A percentile compares a stretch with the other conserved stretches of the same genome.
phyloP scores from a whole-genome alignment of 2,329 filamentous ascomycete genomes.

The Pleoardoris graminearum region DNA sequence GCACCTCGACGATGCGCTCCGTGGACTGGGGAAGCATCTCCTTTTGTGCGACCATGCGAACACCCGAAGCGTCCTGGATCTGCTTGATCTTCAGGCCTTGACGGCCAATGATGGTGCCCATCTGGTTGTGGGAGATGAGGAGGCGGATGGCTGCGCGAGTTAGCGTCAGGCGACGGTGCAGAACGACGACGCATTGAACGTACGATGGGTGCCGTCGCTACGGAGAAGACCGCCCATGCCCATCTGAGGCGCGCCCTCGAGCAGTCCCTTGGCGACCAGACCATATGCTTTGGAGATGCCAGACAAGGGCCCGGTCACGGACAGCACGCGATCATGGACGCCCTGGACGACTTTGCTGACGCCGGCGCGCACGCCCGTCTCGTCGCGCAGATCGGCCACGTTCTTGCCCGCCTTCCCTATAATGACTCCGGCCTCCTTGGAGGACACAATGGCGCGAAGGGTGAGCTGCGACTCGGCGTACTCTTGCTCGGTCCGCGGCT shows the following conservation, averaged over 20 bases:
- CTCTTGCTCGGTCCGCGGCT: constrained; percentile 93
- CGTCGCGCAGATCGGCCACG: constrained; percentile 92
- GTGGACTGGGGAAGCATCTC: constrained; percentile 99
- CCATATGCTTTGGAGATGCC: constrained; percentile 90
- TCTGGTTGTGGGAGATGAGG: constrained; percentile 98
- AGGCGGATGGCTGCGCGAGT: constrained; percentile 79
- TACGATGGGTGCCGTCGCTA: constrained; percentile 93
- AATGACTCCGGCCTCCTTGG: constrained; percentile 98
- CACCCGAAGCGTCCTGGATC: constrained; percentile 94
- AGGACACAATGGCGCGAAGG: constrained; percentile 94
- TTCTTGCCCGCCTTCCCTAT: constrained; percentile 99
- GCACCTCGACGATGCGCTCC: constrained; percentile 95
- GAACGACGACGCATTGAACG: constrained; percentile 45
- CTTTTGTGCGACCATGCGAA: constrained; percentile 99
- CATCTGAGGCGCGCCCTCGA: constrained; percentile 92
- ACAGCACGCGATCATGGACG: constrained; percentile 94
- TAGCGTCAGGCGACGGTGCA: constrained; percentile 16
- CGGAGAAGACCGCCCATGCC: constrained; percentile 88
- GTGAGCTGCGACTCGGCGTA: constrained; percentile 92
- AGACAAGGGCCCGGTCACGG: constrained; percentile 87
- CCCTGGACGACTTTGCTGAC: constrained; percentile 99
- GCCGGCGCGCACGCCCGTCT: constrained; percentile 96
- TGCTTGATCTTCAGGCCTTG: constrained; percentile 99
- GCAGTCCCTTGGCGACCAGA: constrained; percentile 85
- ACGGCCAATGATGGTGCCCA: constrained; percentile 98